A percentile compares a stretch with the other conserved stretches of the same genome.
These are phyloP conservation scores for Suillus alpinus DNA, from an alignment of 768 basidiomycete species.

Conservation along the genomic window DNA sequence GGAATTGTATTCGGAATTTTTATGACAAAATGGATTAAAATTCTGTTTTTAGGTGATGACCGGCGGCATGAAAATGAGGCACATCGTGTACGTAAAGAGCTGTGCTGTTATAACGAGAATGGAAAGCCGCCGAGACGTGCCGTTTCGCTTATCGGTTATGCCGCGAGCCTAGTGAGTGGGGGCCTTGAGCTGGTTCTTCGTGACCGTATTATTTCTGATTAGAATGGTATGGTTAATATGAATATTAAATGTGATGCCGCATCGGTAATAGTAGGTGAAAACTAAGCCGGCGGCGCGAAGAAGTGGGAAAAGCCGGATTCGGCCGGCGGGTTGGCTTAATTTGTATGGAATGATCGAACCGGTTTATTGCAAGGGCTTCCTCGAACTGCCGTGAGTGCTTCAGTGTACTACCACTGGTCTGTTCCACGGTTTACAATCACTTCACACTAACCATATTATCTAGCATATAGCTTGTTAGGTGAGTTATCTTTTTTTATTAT, in stretches of 20 bases:
- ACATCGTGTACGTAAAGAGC: conserved; percentile 11
- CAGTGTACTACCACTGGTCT: background rate
- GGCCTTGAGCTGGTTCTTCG: background rate
- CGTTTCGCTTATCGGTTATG: background rate
- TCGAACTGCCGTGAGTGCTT: background rate
- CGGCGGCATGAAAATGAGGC: conserved; percentile 18
- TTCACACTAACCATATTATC: background rate
- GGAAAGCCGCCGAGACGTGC: conserved; percentile 4
- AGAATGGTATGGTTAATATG: background rate
- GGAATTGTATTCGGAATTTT: conserved; percentile 1
- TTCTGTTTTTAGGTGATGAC: conserved; percentile 2
- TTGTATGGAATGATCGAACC: conserved; percentile 20
- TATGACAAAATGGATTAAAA: background rate
- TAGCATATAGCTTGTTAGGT: background rate
- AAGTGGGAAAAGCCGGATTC: conserved; percentile 23
- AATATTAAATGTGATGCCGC: conserved; percentile 1
- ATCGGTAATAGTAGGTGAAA: conserved; percentile 25
- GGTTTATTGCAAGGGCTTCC: conserved; percentile 4
- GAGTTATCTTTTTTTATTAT: conserved; percentile 12
- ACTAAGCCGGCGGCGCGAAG: conserved; percentile 34
- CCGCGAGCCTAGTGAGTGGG: background rate
- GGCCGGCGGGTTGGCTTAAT: conserved; percentile 20
- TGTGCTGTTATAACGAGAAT: background rate
- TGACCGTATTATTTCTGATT: background rate
- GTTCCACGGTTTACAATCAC: background rate